Evolutionary conservation across 768 basidiomycete genomes (phyloP), one percentile per base, ranked within the genome.

Genomic region (Strobilomyces dryophilus): DNA sequence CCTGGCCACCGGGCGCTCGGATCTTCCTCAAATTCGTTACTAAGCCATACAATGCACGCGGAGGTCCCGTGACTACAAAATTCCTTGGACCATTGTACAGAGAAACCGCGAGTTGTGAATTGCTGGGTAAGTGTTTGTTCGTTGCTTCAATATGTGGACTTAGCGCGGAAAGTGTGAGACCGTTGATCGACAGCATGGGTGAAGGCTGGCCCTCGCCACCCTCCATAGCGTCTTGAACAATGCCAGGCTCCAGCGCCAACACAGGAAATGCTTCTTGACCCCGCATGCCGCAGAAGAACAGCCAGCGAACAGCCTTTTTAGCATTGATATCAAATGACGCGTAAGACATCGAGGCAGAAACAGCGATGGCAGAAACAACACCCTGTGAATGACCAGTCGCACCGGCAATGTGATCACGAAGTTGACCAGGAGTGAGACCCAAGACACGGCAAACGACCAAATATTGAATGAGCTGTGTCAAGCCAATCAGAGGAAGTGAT

Each of bases 371-470:
- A 12, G 95, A 92, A 45, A 97, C 85, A 61, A 99, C 84, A 59
- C 97, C 97, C 71, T 98, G 95, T 2, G 95, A 98, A 73, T 99
- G 97, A 31, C 97, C 97, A 15, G 97, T 98, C 3, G 94, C 83
- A 32, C 95, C 95, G 10, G 82, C 76, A 50, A 98, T 79, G 43
- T 80, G 80, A 43, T 77, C 72, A 36, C 89, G 83, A 67, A 97
- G 79, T 63, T 95, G 82, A 9, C 85, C 90, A 1, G 93, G 93
- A 8, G 83, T 83, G 40, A 92, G 72, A 52, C 84, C 82, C 20
- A 84, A 76, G 51, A 91, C 84, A 49, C 83, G 85, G 66, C 87
- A 89, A 7, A 86, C 80, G 43, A 88, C 76, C 56, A 97, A 78
- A 69, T 97, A 99, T 66, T 98, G 97, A 8, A 85, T 81, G 66